A percentile compares a stretch with the other conserved stretches of the same genome.
These are phyloP conservation scores for Epichloe sp. DNA, from an alignment of 2,329 filamentous ascomycete species.

Conservation along the genomic window DNA sequence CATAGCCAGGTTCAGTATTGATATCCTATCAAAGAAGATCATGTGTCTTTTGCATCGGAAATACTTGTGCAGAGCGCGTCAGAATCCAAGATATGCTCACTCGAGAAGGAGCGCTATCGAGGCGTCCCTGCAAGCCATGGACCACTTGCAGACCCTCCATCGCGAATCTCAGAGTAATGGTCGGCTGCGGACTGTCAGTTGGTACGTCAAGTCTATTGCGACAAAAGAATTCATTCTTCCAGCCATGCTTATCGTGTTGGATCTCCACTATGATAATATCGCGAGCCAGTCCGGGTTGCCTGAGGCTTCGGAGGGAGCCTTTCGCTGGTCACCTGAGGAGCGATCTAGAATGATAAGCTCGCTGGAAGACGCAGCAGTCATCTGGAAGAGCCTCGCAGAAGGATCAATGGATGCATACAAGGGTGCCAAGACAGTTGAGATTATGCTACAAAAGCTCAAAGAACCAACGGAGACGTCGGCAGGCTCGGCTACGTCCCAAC, in stretches of 20 bases:
- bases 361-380: constrained; percentile 58
- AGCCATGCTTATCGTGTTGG: constrained; percentile 71
- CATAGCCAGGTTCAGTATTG: constrained; percentile 72
- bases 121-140: constrained; percentile 68
- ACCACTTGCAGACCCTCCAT: constrained; percentile 63
- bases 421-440: constrained; percentile 63
- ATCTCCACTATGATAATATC: constrained; percentile 59
- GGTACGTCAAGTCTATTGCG: constrained; percentile 66
- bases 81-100: constrained; percentile 70
- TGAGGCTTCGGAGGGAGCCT: constrained; percentile 29
- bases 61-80: constrained; percentile 64
- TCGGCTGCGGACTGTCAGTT: constrained; percentile 58
- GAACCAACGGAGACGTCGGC: constrained; percentile 10
- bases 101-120: constrained; percentile 77
- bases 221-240: constrained; percentile 70
- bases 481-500: constrained; percentile 6
- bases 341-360: constrained; percentile 63
- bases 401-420: constrained; percentile 84
- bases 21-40: constrained; percentile 78
- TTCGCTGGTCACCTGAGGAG: constrained; percentile 45
- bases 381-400: constrained; percentile 70
- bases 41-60: constrained; percentile 81
- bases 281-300: constrained; percentile 27
- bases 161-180: constrained; percentile 61
- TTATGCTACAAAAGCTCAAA: constrained; percentile 71